These are phyloP conservation scores for Clonostachys byssicola DNA, from an alignment of 2,329 filamentous ascomycete genomes.

Conservation along the genomic window DNA sequence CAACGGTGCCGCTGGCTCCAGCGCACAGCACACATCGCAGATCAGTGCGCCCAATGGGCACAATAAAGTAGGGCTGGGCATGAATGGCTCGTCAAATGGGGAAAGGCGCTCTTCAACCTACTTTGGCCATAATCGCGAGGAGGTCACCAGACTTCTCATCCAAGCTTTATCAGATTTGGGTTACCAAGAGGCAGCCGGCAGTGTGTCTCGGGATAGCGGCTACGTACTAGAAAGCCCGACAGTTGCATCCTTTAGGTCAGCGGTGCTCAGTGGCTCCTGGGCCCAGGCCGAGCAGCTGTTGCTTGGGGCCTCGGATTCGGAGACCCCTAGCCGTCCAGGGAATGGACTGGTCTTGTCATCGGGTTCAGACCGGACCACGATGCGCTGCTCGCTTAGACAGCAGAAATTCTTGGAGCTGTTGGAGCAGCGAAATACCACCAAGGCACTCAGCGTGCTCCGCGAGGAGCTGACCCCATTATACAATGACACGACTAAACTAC, in stretches of 20 bases:
- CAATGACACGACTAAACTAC: conserved; percentile 71
- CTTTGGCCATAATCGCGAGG: conserved; percentile 84
- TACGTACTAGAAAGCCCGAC: conserved; percentile 81
- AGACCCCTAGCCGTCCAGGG: conserved; percentile 22
- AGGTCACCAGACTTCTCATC: conserved; percentile 88
- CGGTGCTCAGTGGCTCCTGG: conserved; percentile 81
- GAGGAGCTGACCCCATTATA: conserved; percentile 84
- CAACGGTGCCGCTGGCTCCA: conserved; percentile 35
- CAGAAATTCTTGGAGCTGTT: conserved; percentile 94
- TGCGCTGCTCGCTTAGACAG: conserved; percentile 85
- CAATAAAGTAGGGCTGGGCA: conserved; percentile 45
- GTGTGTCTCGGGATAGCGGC: conserved; percentile 76
- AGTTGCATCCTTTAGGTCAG: conserved; percentile 79
- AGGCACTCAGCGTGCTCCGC: conserved; percentile 78
- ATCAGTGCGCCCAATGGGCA: conserved; percentile 42
- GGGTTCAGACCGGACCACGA: conserved; percentile 69
- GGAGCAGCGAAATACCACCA: conserved; percentile 67
- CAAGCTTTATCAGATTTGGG: conserved; percentile 88
- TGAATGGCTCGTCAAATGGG: conserved; percentile 21
- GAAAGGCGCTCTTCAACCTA: conserved; percentile 41
- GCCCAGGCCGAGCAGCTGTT: conserved; percentile 78
- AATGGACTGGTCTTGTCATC: conserved; percentile 71
- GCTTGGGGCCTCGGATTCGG: conserved; percentile 44
- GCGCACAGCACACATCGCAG: conserved; percentile 11
- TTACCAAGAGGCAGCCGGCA: conserved; percentile 72